Evolutionary conservation across 352 stramenopile genomes (phyloP), one percentile per base, ranked within the genome.

Genomic region (Globisporangium okanoganense): DNA sequence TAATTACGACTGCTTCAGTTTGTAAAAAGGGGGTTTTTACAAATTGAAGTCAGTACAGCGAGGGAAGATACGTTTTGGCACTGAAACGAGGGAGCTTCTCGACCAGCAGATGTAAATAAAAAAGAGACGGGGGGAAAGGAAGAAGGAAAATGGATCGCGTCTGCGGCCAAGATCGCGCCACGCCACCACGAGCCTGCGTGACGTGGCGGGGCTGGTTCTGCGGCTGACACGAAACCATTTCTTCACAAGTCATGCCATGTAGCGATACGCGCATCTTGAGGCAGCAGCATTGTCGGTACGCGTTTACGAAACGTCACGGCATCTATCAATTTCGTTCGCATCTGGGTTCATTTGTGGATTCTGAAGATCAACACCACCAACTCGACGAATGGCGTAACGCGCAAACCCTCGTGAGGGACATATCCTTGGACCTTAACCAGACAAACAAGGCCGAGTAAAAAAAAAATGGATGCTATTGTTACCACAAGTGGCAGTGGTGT

Each of bases 401-500:
- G 29, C 29, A 33, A 3, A 6, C 29, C 6, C 6, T 33, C 29
- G 6, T 7, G 6, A 33, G 29, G 29, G 29, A 33, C 29, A 33
- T 33, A 33, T 6, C 29, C 29, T 33, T 31, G 44, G 9, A 18
- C 18, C 14, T n/a, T 10, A 50, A 31, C 2, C 10, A 50, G 8
- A 13, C 12, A 50, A 31, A 24, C 6, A 29, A 24, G 44, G 20
- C 5, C n/a, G 18, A 47, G 18, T 18, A 58, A 43, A 44, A 25
- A 56, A 58, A 58, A 12, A 58, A 35, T n/a, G 35, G 16, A 43
- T 58, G 52, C 52, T 58, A 58, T 58, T 58, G 52, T 43, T 58
- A 58, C 52, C 33, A 31, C 29, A 44, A 56, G 33, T 18, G 50
- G 44, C 50, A 44, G 33, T 20, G 13, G 31, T 16, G 45, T 35